phyloP scores from a whole-genome alignment of 805 yeast species.

The Saturnispora mendoncae region DNA sequence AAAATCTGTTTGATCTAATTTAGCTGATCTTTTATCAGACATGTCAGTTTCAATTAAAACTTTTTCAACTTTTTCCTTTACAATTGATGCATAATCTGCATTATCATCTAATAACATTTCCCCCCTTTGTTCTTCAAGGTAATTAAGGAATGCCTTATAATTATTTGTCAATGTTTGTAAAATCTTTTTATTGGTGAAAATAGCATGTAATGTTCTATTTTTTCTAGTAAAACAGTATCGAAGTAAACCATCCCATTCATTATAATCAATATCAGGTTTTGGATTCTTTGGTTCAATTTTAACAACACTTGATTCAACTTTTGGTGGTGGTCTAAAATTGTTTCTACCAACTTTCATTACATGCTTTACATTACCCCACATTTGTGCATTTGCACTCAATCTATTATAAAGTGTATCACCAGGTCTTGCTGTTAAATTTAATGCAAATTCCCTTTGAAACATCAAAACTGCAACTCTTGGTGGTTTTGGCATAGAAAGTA shows the following conservation, averaged over 20 bases:
- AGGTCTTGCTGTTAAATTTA: constrained; percentile 88
- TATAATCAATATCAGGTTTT: constrained; percentile 86
- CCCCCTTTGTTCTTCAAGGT: constrained; percentile 37
- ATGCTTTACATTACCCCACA: constrained; percentile 99
- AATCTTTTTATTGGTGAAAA: constrained; percentile 76
- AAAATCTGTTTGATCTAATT: constrained; percentile 93
- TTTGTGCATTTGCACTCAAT: constrained; percentile 91
- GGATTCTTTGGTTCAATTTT: constrained; percentile 87
- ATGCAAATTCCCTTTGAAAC: constrained; percentile 97
- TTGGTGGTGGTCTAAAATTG: constrained; percentile 97
- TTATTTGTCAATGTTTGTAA: constrained; percentile 77
- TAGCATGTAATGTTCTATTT: constrained; percentile 87
- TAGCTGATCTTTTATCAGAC: constrained; percentile 82
- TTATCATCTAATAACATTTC: constrained; percentile 37
- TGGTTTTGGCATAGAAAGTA: constrained; percentile 84
- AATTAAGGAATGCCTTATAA: constrained; percentile 66
- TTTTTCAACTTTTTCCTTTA: constrained; percentile 59
- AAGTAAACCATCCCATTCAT: constrained; percentile 95
- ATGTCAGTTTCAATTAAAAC: constrained; percentile 76
- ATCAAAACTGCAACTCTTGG: constrained; percentile 91
- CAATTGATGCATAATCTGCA: constrained; percentile 36
- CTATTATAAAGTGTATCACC: constrained; percentile 94
- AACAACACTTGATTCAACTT: constrained; percentile 95
- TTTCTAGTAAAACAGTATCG: constrained; percentile 89
- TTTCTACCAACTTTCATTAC: constrained; percentile 97